Evolutionary conservation across 768 basidiomycete species (phyloP).

Genomic region (Mycena haematopus): DNA sequence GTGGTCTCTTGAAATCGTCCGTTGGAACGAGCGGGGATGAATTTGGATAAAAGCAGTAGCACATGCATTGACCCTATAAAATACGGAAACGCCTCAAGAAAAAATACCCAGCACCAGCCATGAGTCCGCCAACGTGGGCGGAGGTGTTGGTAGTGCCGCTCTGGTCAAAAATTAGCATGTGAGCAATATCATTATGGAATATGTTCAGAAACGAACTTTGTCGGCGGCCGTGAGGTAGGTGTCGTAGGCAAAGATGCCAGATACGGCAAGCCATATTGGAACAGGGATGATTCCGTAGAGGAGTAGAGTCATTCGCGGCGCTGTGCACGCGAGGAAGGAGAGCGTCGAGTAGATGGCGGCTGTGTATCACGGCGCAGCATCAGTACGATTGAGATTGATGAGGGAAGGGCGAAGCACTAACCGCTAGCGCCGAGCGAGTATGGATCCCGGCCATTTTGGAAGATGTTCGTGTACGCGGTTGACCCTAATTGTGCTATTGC

Average conservation of each 20-base stretch:
- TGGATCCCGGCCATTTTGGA: conserved; percentile 42
- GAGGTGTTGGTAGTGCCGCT: conserved; percentile 60
- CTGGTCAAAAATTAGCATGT: conserved; percentile 38
- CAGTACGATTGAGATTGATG: conserved; percentile 13
- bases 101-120: conserved; percentile 66
- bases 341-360: conserved; percentile 76
- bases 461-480: conserved; percentile 53
- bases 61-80: conserved; percentile 27
- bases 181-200: background rate
- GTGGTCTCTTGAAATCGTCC: no score
- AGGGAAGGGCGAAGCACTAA: conserved; percentile 38
- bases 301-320: conserved; percentile 68
- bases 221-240: conserved; percentile 50
- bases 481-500: conserved; percentile 58
- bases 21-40: background rate
- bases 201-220: conserved; percentile 41
- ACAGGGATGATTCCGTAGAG: conserved; percentile 63
- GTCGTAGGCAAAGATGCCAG: conserved; percentile 71
- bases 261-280: conserved; percentile 78
- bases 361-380: conserved; percentile 32
- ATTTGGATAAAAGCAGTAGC: background rate
- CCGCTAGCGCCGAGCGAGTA: conserved; percentile 77
- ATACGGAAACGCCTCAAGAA: conserved; percentile 46
- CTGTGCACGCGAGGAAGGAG: conserved; percentile 75
- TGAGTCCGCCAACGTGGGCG: conserved; percentile 73